These are phyloP conservation scores for Monosporozyma siamensis DNA, from an alignment of 805 yeast genomes.

Conservation along the genomic window DNA sequence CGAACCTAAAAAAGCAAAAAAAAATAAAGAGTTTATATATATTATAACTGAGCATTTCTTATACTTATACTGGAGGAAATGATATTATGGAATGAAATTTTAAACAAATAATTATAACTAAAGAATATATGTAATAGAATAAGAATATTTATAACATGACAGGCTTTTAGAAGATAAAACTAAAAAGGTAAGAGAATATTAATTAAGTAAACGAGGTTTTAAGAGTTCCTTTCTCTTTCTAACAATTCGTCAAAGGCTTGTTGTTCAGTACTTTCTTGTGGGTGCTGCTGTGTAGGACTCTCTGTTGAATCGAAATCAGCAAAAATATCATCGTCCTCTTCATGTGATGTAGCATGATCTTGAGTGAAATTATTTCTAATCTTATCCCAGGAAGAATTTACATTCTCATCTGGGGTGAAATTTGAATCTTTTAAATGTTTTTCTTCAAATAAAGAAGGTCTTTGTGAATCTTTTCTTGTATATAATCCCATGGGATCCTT, in stretches of 20 bases:
- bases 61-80: no score
- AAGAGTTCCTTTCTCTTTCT: slow-evolving; percentile 3
- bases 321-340: not conserved
- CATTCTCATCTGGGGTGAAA: no score
- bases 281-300: not conserved
- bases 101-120: not conserved
- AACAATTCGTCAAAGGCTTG: not conserved
- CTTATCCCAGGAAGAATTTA: slow-evolving; percentile 30
- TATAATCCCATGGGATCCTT: slow-evolving; percentile 34
- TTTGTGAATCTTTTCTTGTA: slow-evolving; percentile 7
- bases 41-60: not conserved
- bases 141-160: not conserved
- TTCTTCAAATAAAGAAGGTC: no score
- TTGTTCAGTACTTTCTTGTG: not conserved
- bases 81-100: not conserved
- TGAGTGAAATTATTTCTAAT: slow-evolving; percentile 16
- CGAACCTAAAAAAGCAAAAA: no score
- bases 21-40: not conserved
- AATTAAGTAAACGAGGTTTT: not conserved
- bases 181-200: no score
- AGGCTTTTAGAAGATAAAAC: no score
- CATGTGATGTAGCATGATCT: not conserved
- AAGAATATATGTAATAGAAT: slow-evolving; percentile 1
- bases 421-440: no score
- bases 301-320: not conserved